phyloP scores from a whole-genome alignment of 2,329 filamentous ascomycete genomes.

The Akanthomyces lecanii region DNA sequence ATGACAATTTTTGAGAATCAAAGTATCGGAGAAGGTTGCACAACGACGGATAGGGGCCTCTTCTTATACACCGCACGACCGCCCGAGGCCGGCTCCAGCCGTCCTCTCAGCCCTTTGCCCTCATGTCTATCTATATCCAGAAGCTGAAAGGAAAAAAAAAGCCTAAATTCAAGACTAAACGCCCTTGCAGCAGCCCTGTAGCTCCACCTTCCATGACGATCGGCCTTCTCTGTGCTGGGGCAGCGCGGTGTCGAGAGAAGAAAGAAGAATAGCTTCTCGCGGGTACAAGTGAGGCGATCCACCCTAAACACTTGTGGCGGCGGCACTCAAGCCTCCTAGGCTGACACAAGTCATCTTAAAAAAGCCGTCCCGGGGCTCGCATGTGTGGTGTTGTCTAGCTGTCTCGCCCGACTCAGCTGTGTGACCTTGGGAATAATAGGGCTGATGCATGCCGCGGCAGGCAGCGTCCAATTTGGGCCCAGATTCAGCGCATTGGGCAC shows the following conservation, averaged over 20 bases:
- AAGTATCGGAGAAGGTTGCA: not conserved
- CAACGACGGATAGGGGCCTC: not conserved
- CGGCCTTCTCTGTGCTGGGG: not conserved
- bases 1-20: not conserved
- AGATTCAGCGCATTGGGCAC: not conserved
- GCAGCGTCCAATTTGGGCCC: not conserved
- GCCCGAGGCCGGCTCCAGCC: not conserved
- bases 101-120: not conserved
- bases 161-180: slow-evolving; percentile 11
- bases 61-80: slow-evolving; percentile 9
- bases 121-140: slow-evolving; percentile 1
- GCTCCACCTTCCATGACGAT: slow-evolving; percentile 3
- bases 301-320: not conserved
- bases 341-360: slow-evolving; percentile 14
- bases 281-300: not conserved
- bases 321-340: slow-evolving; percentile 11
- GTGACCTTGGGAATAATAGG: not conserved
- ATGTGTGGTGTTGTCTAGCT: not conserved
- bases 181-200: not conserved
- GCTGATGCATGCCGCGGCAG: not conserved
- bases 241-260: slow-evolving; percentile 11
- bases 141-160: not conserved
- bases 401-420: not conserved
- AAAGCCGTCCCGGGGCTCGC: not conserved
- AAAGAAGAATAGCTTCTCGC: not conserved